Conservation (phyloP, 2,329 filamentous ascomycete genomes). For the Elsinoe arachidis region DNA sequence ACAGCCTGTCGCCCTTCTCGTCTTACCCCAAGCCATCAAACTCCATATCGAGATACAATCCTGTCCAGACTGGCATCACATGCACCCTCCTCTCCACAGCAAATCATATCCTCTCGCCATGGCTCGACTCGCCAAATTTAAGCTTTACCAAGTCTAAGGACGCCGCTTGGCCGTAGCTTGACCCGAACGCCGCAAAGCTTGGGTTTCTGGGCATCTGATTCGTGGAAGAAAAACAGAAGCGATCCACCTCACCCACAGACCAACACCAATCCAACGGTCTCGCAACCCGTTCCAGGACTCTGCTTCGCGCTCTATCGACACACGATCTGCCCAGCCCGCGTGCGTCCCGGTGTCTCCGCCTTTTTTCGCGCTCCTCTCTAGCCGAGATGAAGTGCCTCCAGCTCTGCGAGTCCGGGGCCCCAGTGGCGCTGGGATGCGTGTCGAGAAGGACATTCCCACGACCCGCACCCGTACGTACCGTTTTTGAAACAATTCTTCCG, state of each 20-base stretch:
- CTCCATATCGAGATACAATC: no score
- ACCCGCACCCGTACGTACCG: background rate
- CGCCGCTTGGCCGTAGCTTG: conserved; percentile 6
- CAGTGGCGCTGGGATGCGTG: background rate
- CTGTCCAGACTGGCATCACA: no score
- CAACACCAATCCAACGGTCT: background rate
- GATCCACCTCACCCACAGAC: background rate
- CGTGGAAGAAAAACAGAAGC: background rate
- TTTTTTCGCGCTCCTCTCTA: background rate
- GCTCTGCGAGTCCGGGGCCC: conserved; percentile 3
- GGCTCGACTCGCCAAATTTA: background rate
- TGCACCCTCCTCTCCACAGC: no score
- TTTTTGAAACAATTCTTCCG: background rate
- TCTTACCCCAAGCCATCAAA: no score
- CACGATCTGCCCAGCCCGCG: background rate
- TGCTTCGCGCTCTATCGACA: background rate
- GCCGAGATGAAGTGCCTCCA: conserved; percentile 5
- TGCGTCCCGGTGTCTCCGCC: background rate
- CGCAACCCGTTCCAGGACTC: conserved; percentile 1
- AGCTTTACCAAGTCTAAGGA: background rate
- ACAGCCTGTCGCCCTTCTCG: no score
- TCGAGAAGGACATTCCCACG: background rate
- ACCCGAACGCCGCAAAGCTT: conserved; percentile 5
- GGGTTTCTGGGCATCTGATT: conserved; percentile 7
- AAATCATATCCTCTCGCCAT: no score